A percentile compares a stretch with the other conserved stretches of the same genome.
Evolutionary conservation across 2,329 filamentous ascomycete genomes (phyloP).

Genomic region (Arthrobotrys conoides): DNA sequence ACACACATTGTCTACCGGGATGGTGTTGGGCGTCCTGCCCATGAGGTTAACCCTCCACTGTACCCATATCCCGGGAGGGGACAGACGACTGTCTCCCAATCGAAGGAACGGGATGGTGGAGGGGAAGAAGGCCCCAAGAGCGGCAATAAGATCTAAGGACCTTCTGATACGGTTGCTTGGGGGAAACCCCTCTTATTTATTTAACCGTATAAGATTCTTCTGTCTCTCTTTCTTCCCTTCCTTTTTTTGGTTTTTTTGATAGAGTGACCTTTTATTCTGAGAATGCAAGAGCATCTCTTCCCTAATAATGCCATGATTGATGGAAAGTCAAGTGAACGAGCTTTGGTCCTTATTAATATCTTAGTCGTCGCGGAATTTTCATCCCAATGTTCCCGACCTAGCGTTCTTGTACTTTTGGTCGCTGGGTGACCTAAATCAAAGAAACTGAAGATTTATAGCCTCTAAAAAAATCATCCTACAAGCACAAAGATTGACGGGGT

Average conservation of each 20-base stretch:
- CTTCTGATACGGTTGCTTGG: not conserved
- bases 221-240: too few relatives aligned
- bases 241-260: too few relatives aligned
- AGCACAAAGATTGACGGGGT: not conserved
- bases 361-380: not conserved
- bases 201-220: too few relatives aligned
- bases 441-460: constrained; percentile 16
- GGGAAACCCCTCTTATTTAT: too few relatives aligned
- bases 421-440: not conserved
- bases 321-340: not conserved
- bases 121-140: not conserved
- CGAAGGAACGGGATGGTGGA: not conserved
- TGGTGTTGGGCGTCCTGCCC: constrained; percentile 1
- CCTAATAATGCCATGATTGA: not conserved
- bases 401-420: not conserved
- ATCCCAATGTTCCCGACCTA: not conserved
- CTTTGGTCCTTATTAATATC: not conserved
- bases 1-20: constrained; percentile 26
- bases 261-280: not conserved
- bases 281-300: not conserved
- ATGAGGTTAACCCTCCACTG: constrained; percentile 3
- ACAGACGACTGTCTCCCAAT: not conserved
- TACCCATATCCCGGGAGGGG: not conserved
- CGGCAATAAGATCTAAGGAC: not conserved
- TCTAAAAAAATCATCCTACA: constrained; percentile 13